A percentile compares a stretch with the other conserved stretches of the same genome.
phyloP scores from a whole-genome alignment of 1,284 basidiomycete genomes.

The Cystobasidium slooffiae region DNA sequence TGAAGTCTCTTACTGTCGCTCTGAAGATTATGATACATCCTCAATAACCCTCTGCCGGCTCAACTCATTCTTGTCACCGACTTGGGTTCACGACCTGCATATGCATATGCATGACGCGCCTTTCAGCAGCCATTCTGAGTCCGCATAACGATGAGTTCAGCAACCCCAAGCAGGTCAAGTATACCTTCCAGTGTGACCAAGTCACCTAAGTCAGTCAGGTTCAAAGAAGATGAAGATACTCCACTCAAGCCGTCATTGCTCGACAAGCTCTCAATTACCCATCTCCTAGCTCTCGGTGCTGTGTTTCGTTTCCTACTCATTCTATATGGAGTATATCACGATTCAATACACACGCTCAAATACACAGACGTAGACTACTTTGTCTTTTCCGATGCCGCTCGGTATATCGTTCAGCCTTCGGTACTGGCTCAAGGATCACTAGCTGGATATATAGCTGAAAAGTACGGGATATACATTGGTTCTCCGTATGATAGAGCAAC shows the following conservation, averaged over 20 bases:
- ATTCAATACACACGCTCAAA: conserved; percentile 77
- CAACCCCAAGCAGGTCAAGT: not conserved
- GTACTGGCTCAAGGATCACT: not conserved
- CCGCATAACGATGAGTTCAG: not conserved
- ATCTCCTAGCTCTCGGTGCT: conserved; percentile 62
- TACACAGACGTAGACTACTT: conserved; percentile 98
- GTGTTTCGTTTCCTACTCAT: conserved; percentile 72
- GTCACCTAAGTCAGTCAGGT: conserved; percentile 7
- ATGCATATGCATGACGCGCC: too few species aligned
- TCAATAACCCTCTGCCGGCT: too few species aligned
- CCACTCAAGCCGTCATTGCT: not conserved
- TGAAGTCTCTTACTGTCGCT: too few species aligned
- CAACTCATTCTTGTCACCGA: too few species aligned
- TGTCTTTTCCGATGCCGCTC: conserved; percentile 90
- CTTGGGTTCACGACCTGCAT: too few species aligned
- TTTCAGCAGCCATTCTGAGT: too few species aligned
- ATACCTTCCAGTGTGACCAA: not conserved
- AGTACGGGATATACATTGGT: conserved; percentile 41
- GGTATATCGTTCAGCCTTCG: conserved; percentile 62
- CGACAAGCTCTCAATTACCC: conserved; percentile 12
- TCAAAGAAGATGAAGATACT: not conserved
- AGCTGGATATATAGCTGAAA: conserved; percentile 36
- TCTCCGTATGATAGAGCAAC: conserved; percentile 93
- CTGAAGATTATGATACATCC: too few species aligned
- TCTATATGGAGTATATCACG: conserved; percentile 85